These are phyloP conservation scores for Diaporthe helianthi DNA, from an alignment of 2,329 filamentous ascomycete species.

Conservation along the genomic window DNA sequence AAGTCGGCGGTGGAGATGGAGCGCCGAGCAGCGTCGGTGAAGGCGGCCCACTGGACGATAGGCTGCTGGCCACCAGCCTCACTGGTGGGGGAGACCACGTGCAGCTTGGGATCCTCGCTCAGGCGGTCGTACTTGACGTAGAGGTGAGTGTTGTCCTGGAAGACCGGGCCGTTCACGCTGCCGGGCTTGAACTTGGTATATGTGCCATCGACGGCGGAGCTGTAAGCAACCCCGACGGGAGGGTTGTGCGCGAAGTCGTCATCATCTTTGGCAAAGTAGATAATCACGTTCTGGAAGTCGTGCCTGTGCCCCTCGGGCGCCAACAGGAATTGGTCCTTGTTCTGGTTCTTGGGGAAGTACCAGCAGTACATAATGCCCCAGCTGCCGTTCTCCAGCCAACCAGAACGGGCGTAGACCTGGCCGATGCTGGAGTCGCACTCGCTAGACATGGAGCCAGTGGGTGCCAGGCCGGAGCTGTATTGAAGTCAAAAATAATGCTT, in stretches of 20 bases:
- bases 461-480: constrained; percentile 45
- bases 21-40: constrained; percentile 7
- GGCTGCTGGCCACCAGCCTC: constrained; percentile 12
- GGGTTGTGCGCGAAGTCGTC: constrained; percentile 31
- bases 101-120: constrained; percentile 9
- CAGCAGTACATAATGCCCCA: constrained; percentile 50
- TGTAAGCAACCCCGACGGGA: not conserved
- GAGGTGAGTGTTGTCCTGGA: constrained; percentile 20
- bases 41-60: constrained; percentile 6
- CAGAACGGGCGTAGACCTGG: constrained; percentile 49
- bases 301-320: constrained; percentile 44
- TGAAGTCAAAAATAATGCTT: not conserved
- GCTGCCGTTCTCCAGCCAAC: constrained; percentile 38
- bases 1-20: constrained; percentile 5
- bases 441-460: constrained; percentile 41
- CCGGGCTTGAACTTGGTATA: constrained; percentile 15
- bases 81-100: not conserved
- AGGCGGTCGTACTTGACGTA: constrained; percentile 14
- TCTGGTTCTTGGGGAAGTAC: constrained; percentile 56
- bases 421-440: constrained; percentile 45
- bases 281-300: constrained; percentile 49
- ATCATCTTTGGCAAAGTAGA: constrained; percentile 41
- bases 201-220: not conserved
- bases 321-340: constrained; percentile 35
- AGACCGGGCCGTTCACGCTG: constrained; percentile 3